These are phyloP conservation scores for Mycogone perniciosa DNA, from an alignment of 2,329 filamentous ascomycete species.

Conservation along the genomic window DNA sequence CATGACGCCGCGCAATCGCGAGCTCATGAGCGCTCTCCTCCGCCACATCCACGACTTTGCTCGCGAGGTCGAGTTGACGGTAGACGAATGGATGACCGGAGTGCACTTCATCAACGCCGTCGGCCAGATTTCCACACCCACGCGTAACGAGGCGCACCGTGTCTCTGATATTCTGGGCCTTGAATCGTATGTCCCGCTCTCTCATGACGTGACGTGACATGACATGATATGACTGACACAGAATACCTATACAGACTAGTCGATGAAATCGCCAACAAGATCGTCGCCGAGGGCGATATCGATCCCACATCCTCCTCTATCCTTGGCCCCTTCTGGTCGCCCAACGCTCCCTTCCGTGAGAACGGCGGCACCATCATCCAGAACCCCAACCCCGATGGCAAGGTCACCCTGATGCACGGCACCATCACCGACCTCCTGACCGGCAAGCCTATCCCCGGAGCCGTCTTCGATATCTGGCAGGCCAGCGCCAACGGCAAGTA, in stretches of 20 bases:
- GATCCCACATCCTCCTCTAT: slow-evolving; percentile 69
- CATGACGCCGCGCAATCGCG: slow-evolving; percentile 56
- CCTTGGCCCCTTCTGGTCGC: slow-evolving; percentile 73
- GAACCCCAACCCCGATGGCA: slow-evolving; percentile 50
- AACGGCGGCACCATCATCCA: slow-evolving; percentile 62
- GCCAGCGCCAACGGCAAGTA: slow-evolving; percentile 70
- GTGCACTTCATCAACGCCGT: slow-evolving; percentile 70
- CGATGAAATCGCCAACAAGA: slow-evolving; percentile 60
- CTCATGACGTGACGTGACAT: not conserved
- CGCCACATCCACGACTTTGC: slow-evolving; percentile 72
- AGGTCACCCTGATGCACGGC: slow-evolving; percentile 63
- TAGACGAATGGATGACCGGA: slow-evolving; percentile 70
- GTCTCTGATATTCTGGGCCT: slow-evolving; percentile 68
- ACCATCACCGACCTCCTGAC: slow-evolving; percentile 58
- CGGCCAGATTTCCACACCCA: slow-evolving; percentile 61
- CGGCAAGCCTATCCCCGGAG: slow-evolving; percentile 58
- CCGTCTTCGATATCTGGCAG: slow-evolving; percentile 74
- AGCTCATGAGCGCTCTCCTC: slow-evolving; percentile 59
- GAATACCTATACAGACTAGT: slow-evolving; percentile 32
- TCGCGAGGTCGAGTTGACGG: slow-evolving; percentile 68
- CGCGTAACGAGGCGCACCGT: slow-evolving; percentile 67
- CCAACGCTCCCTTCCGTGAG: slow-evolving; percentile 65
- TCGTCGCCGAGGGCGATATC: slow-evolving; percentile 54
- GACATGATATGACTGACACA: not conserved
- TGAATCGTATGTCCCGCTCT: slow-evolving; percentile 51